Percentiles rank a stretch among this genome's conserved stretches.
These are phyloP conservation scores for Nicotiana sylvestris DNA, from an alignment of 257 asterid species.

Conservation along the genomic window DNA sequence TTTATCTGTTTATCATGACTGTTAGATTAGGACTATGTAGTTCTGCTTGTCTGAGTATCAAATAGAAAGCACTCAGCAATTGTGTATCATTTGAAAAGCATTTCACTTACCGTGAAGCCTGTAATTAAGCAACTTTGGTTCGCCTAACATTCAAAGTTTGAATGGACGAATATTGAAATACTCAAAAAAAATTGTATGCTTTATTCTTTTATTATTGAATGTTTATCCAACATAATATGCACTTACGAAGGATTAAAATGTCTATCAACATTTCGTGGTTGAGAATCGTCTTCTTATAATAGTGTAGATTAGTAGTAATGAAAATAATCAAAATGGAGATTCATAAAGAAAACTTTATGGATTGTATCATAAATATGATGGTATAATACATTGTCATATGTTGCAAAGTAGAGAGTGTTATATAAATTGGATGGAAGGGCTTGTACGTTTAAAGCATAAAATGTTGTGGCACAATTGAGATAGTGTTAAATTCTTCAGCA, in stretches of 20 bases:
- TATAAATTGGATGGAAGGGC: background rate
- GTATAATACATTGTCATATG: background rate
- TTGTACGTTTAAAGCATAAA: background rate
- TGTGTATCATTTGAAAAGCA: background rate
- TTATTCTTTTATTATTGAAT: background rate
- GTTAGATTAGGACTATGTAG: background rate
- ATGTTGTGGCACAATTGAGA: background rate
- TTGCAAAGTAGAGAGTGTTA: background rate
- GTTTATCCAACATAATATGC: background rate
- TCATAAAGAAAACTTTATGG: background rate
- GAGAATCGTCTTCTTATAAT: too few relatives aligned
- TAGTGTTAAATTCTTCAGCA: background rate
- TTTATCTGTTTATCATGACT: background rate
- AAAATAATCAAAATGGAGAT: background rate
- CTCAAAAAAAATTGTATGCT: background rate
- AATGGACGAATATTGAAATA: background rate
- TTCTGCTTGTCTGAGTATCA: background rate
- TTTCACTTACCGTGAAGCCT: background rate
- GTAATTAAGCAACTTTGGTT: background rate
- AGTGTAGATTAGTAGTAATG: background rate
- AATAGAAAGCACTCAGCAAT: background rate
- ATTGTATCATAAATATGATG: background rate
- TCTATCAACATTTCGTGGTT: too few relatives aligned
- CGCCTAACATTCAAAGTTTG: background rate
- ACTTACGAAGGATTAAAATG: too few relatives aligned